Conservation (phyloP, 371 early-diverging fungal species). For the Fennellomyces sp. region DNA sequence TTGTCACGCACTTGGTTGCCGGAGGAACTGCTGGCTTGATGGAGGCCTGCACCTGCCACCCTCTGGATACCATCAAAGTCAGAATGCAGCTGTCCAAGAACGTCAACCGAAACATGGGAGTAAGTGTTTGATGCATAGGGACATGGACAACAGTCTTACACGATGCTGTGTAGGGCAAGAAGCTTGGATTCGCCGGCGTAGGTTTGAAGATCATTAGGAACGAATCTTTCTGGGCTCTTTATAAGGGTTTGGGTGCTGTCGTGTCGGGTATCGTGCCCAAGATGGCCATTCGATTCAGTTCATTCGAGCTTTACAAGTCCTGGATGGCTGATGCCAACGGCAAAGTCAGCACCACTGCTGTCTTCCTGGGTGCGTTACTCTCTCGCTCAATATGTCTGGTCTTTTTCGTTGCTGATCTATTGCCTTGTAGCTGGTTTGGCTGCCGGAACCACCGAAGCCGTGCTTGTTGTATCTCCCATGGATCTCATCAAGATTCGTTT, state of each 20-base stretch:
- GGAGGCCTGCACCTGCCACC: slow-evolving; percentile 94
- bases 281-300: slow-evolving; percentile 98
- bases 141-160: neutral
- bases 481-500: slow-evolving; percentile 97
- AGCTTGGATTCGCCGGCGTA: slow-evolving; percentile 77
- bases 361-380: slow-evolving; percentile 70
- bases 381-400: neutral
- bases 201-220: slow-evolving; percentile 83
- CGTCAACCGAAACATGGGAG: slow-evolving; percentile 30
- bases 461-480: slow-evolving; percentile 96
- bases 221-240: slow-evolving; percentile 90
- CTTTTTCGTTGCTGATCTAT: neutral
- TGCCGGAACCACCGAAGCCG: slow-evolving; percentile 95
- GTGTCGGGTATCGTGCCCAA: slow-evolving; percentile 97
- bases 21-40: slow-evolving; percentile 95
- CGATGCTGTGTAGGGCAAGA: slow-evolving; percentile 30
- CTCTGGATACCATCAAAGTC: slow-evolving; percentile 98
- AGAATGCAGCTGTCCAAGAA: slow-evolving; percentile 87
- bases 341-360: slow-evolving; percentile 69
- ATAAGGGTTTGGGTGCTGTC: slow-evolving; percentile 97
- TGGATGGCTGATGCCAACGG: slow-evolving; percentile 80
- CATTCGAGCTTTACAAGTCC: slow-evolving; percentile 93
- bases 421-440: slow-evolving; percentile 81
- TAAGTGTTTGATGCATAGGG: slow-evolving; percentile 6
- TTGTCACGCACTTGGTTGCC: slow-evolving; percentile 76